These are phyloP conservation scores for Colletotrichum lupini DNA, from an alignment of 2,329 filamentous ascomycete genomes.

Conservation along the genomic window DNA sequence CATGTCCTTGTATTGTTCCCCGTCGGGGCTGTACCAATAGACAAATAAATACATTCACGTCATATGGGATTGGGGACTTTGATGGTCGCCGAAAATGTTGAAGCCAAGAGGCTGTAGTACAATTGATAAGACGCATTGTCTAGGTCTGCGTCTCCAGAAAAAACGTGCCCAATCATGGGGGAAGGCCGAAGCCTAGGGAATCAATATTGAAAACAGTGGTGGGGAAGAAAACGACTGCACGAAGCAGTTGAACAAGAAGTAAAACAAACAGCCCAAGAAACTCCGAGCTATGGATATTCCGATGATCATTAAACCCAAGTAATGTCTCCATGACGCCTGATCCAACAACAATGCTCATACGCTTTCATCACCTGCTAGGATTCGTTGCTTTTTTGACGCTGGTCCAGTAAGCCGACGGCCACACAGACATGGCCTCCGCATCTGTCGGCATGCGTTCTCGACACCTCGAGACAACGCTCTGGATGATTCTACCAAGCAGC, in stretches of 20 bases:
- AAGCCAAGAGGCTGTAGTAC: not conserved
- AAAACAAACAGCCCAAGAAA: slow-evolving; percentile 26
- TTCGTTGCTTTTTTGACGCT: slow-evolving; percentile 65
- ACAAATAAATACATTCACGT: slow-evolving; percentile 19
- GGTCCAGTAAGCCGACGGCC: slow-evolving; percentile 72
- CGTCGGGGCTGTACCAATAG: slow-evolving; percentile 31
- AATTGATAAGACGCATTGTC: slow-evolving; percentile 12
- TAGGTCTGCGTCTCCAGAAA: not conserved
- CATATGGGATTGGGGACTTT: not conserved
- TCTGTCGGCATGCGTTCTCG: slow-evolving; percentile 69
- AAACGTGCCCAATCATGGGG: not conserved
- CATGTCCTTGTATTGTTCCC: slow-evolving; percentile 11
- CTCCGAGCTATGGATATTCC: slow-evolving; percentile 35
- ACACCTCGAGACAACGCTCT: slow-evolving; percentile 70
- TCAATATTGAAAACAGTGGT: slow-evolving; percentile 27
- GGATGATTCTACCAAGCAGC: slow-evolving; percentile 69
- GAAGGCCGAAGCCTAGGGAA: not conserved
- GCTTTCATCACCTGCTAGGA: slow-evolving; percentile 34
- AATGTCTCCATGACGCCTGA: slow-evolving; percentile 22
- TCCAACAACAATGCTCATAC: slow-evolving; percentile 25
- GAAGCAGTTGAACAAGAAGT: slow-evolving; percentile 24
- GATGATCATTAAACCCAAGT: slow-evolving; percentile 33
- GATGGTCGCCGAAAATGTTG: not conserved
- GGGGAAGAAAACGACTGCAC: slow-evolving; percentile 4
- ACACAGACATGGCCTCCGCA: slow-evolving; percentile 63